Conservation (phyloP, 768 basidiomycete genomes). For the Fibroporia radiculosa region DNA sequence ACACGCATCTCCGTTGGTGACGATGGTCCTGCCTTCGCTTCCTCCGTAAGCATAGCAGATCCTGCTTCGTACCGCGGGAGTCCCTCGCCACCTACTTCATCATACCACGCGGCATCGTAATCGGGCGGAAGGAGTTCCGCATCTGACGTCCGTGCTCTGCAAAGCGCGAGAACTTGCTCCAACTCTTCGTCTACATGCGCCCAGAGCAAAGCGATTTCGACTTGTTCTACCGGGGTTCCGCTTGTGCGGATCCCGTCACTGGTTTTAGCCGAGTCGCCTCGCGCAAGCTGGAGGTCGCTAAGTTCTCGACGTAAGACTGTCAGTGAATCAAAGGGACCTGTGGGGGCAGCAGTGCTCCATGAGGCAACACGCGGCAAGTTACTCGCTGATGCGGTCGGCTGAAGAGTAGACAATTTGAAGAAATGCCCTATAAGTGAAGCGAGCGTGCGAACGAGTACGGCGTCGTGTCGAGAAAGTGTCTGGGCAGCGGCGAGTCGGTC, state of each 20-base stretch:
- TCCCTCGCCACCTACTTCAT: slow-evolving; percentile 14
- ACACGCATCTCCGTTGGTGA: not conserved
- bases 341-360: slow-evolving; percentile 18
- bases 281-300: slow-evolving; percentile 56
- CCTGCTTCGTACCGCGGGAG: slow-evolving; percentile 25
- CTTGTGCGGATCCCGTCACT: slow-evolving; percentile 21
- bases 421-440: slow-evolving; percentile 65
- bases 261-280: slow-evolving; percentile 30
- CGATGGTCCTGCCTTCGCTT: slow-evolving; percentile 7
- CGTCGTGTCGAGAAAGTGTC: slow-evolving; percentile 36
- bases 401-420: slow-evolving; percentile 37
- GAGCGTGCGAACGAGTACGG: slow-evolving; percentile 57
- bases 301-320: slow-evolving; percentile 61
- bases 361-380: slow-evolving; percentile 10
- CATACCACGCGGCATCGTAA: slow-evolving; percentile 22
- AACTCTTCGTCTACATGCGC: slow-evolving; percentile 65
- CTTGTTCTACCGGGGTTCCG: slow-evolving; percentile 37
- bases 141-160: slow-evolving; percentile 39
- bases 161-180: slow-evolving; percentile 59
- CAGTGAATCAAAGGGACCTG: slow-evolving; percentile 35
- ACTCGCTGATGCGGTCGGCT: slow-evolving; percentile 2
- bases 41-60: slow-evolving; percentile 5
- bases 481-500: slow-evolving; percentile 38
- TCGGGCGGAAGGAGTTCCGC: slow-evolving; percentile 20
- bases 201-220: slow-evolving; percentile 68